phyloP scores from a whole-genome alignment of 352 stramenopile genomes.

The Phytopythium ostracodes region DNA sequence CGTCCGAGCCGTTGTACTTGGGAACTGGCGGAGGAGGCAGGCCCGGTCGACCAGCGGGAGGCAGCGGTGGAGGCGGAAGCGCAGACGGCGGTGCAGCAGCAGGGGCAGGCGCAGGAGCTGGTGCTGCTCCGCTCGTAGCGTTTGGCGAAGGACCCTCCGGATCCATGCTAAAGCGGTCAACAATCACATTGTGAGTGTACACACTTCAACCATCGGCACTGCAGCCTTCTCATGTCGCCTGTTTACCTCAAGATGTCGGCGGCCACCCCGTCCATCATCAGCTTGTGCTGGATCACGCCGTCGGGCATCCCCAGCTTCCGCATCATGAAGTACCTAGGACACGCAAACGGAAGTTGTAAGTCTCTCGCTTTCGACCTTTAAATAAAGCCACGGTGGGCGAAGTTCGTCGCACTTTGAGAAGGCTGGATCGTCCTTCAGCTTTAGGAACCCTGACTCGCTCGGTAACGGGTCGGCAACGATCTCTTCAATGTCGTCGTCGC shows the following conservation, averaged over 20 bases:
- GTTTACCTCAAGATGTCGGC: constrained; percentile 70
- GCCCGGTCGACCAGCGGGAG: constrained; percentile 29
- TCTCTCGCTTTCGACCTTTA: background rate
- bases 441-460: constrained; percentile 37
- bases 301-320: constrained; percentile 77
- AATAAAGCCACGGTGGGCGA: constrained; percentile 4
- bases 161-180: constrained; percentile 68
- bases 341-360: constrained; percentile 1
- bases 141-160: constrained; percentile 74
- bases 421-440: constrained; percentile 76
- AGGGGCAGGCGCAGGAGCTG: constrained; percentile 7
- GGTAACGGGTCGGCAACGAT: constrained; percentile 26
- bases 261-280: constrained; percentile 73
- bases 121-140: constrained; percentile 16
- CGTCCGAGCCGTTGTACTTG: constrained; percentile 21
- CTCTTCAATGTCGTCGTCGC: constrained; percentile 49
- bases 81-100: constrained; percentile 25
- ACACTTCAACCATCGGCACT: too few relatives aligned
- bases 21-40: constrained; percentile 42
- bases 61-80: constrained; percentile 21
- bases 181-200: too few relatives aligned
- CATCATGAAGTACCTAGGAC: constrained; percentile 80
- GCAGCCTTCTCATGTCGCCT: background rate
- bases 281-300: constrained; percentile 74
- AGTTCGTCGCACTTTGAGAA: constrained; percentile 57